phyloP scores from a whole-genome alignment of 768 basidiomycete species.

The Russula griseocarnosa region DNA sequence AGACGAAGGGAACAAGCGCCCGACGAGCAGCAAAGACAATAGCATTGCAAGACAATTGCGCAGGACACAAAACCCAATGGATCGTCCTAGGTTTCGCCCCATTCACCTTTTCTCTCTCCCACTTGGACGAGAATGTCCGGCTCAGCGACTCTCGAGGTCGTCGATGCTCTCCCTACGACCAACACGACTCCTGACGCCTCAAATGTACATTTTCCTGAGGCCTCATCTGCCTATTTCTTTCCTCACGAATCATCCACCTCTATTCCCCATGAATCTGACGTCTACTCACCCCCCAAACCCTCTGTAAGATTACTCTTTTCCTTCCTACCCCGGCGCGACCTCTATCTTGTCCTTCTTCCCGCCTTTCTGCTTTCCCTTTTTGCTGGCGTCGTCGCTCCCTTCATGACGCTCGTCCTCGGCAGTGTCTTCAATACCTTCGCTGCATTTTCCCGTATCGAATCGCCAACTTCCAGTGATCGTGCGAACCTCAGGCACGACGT shows the following conservation, averaged over 20 bases:
- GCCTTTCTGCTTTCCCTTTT: constrained; percentile 57
- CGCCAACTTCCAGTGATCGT: constrained; percentile 44
- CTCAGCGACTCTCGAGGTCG: constrained; percentile 31
- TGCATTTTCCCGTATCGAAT: constrained; percentile 44
- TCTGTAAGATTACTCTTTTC: constrained; percentile 62
- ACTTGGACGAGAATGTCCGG: constrained; percentile 30
- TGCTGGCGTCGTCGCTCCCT: constrained; percentile 71
- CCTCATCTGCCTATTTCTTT: constrained; percentile 28
- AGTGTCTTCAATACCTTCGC: constrained; percentile 72
- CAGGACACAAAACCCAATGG: constrained; percentile 34
- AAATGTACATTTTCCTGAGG: constrained; percentile 25
- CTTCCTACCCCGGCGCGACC: constrained; percentile 54
- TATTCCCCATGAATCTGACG: constrained; percentile 29
- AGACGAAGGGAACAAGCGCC: neutral
- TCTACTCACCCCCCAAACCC: constrained; percentile 32
- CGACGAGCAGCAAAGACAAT: constrained; percentile 16
- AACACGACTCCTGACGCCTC: constrained; percentile 31
- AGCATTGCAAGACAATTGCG: constrained; percentile 20
- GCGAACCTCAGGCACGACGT: constrained; percentile 52
- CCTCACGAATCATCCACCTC: constrained; percentile 29
- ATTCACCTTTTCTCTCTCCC: constrained; percentile 26
- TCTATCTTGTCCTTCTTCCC: constrained; percentile 57
- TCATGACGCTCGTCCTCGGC: constrained; percentile 82
- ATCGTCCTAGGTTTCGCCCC: constrained; percentile 4
- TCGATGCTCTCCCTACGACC: constrained; percentile 24